Percentiles rank a stretch among this genome's conserved stretches.
Evolutionary conservation across 768 basidiomycete species (phyloP).

Genomic region (Tylopilus sp.): DNA sequence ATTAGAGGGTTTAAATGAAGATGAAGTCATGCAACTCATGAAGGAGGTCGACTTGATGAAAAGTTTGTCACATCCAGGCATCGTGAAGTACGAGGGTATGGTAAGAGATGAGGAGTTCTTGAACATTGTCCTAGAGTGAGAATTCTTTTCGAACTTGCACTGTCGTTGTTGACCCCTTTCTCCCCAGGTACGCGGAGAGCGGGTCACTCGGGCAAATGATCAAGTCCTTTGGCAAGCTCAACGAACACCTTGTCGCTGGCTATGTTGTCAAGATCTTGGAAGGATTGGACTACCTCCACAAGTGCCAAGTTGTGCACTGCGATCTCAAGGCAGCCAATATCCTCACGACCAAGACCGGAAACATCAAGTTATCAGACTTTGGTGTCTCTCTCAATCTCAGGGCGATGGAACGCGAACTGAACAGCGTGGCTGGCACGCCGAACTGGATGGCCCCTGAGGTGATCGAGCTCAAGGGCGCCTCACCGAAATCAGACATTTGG

Average conservation of each 20-base stretch:
- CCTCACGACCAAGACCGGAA: slow-evolving; percentile 96
- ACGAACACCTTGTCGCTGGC: slow-evolving; percentile 85
- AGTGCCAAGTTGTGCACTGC: slow-evolving; percentile 89
- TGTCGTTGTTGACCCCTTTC: slow-evolving; percentile 17
- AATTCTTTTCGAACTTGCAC: not conserved
- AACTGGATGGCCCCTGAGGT: slow-evolving; percentile 99
- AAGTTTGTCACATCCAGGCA: slow-evolving; percentile 87
- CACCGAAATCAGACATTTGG: slow-evolving; percentile 94
- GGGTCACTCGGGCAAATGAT: slow-evolving; percentile 92
- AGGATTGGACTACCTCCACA: slow-evolving; percentile 90
- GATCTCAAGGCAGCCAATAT: slow-evolving; percentile 99
- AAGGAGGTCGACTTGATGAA: slow-evolving; percentile 92
- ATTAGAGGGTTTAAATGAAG: slow-evolving; percentile 85
- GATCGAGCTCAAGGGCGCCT: slow-evolving; percentile 91
- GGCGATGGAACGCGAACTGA: slow-evolving; percentile 81
- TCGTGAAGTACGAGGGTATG: slow-evolving; percentile 98
- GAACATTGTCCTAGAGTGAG: slow-evolving; percentile 93
- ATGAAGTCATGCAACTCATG: slow-evolving; percentile 89
- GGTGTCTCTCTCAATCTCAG: slow-evolving; percentile 95
- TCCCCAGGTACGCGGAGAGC: slow-evolving; percentile 85
- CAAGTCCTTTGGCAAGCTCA: slow-evolving; percentile 90
- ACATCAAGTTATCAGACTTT: slow-evolving; percentile 96
- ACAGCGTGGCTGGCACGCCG: slow-evolving; percentile 90
- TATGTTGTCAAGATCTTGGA: slow-evolving; percentile 98
- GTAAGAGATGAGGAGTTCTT: slow-evolving; percentile 82